Base-by-base conservation (phyloP, 164 flowering plant genomes). In the Tetrastigma voinierianum region DNA sequence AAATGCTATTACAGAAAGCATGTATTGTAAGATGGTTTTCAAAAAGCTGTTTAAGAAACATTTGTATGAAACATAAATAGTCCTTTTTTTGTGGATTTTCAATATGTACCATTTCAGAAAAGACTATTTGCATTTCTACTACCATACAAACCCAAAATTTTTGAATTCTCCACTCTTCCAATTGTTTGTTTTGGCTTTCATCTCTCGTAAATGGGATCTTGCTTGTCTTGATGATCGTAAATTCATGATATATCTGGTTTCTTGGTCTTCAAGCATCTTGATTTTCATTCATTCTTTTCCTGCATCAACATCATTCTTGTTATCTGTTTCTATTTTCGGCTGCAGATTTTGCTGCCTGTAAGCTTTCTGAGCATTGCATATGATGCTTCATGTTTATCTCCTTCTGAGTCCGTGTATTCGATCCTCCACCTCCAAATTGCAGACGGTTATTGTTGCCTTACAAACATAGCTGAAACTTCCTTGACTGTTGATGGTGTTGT, bases 401-500 rank as follows among this genome's bases (percentile, higher is more conserved):
- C 67, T 40, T 48, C 13, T 76, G 51, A 97, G 91, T 95, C 54
- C 90, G 94, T 59, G 98, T 95, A 3, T 95, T 95, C 77, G 82
- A 78, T 64, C 96, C 96, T 47, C 83, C 94, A 61, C 97, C 99
- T 72, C 89, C 94, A 74, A 89, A 95, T 66, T 92, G 99, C 72
- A 74, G 99, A 78, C 78, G 98, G 61, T 86, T 73, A 88, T 95
- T 69, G 91, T 92, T 72, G 82, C 99, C 9, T n/a, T n/a, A 92
- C 99, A 75, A 95, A 95, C 67, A 95, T 95, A 74, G 99, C 99
- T 24, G 99, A 95, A 81, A 95, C 99, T 57, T 95, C 99, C 61
- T 82, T 95, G 86, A 92, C 98, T 67, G 99, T 95, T 70, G 98
- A 95, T 80, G 99, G 99, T 65, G 98, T 95, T 59, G 98, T 95